phyloP scores from a whole-genome alignment of 2,329 filamentous ascomycete species.

The Fusarium camptoceras region DNA sequence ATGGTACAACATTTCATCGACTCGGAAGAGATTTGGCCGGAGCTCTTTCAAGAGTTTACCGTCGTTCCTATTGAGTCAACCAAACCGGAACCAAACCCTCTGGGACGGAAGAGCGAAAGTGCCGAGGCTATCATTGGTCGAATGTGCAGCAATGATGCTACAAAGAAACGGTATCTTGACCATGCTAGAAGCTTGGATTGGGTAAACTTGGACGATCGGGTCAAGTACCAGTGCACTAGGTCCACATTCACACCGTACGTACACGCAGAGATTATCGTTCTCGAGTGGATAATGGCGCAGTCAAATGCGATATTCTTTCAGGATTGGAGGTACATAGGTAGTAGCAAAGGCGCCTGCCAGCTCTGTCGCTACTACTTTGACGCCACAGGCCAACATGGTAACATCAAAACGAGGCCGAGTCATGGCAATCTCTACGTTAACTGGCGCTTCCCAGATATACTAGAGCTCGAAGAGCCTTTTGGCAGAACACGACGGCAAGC shows the following conservation, averaged over 20 bases:
- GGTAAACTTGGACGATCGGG: slow-evolving; percentile 42
- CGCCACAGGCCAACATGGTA: slow-evolving; percentile 21
- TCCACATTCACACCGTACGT: slow-evolving; percentile 46
- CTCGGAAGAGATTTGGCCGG: slow-evolving; percentile 42
- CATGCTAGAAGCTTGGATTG: slow-evolving; percentile 40
- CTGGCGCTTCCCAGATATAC: slow-evolving; percentile 54
- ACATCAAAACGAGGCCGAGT: slow-evolving; percentile 46
- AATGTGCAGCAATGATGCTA: slow-evolving; percentile 23
- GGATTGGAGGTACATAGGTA: slow-evolving; percentile 53
- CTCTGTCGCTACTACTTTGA: slow-evolving; percentile 55
- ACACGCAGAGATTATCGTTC: slow-evolving; percentile 53
- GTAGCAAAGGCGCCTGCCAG: slow-evolving; percentile 56
- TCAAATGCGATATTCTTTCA: slow-evolving; percentile 47
- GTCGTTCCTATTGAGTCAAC: slow-evolving; percentile 48
- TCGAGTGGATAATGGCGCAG: slow-evolving; percentile 41
- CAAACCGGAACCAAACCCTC: slow-evolving; percentile 18
- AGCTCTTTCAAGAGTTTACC: slow-evolving; percentile 49
- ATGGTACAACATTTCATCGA: slow-evolving; percentile 34
- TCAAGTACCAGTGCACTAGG: slow-evolving; percentile 31
- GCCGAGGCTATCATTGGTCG: slow-evolving; percentile 41
- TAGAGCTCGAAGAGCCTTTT: slow-evolving; percentile 3
- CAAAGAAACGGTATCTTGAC: slow-evolving; percentile 6
- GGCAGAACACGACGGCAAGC: slow-evolving; percentile 27
- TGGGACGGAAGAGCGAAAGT: slow-evolving; percentile 30
- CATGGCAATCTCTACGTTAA: slow-evolving; percentile 55